Conservation (phyloP, 805 yeast genomes). For the Zygosaccharomyces lentus region DNA sequence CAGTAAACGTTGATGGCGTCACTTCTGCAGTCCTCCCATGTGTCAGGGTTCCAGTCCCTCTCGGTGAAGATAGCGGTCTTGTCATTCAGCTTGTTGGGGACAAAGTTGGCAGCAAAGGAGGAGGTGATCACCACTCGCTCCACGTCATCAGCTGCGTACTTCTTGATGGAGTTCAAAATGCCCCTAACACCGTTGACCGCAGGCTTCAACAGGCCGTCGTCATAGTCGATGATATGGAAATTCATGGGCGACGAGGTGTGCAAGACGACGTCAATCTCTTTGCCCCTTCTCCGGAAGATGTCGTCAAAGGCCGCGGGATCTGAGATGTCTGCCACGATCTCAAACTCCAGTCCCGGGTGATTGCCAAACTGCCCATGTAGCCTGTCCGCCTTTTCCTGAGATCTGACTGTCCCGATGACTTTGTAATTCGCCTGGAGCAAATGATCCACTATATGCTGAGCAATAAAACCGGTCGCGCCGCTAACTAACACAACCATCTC, state of each 20-base stretch:
- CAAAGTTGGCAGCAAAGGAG: slow-evolving; percentile 49
- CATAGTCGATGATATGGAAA: slow-evolving; percentile 37
- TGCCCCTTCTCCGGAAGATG: slow-evolving; percentile 38
- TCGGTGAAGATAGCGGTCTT: slow-evolving; percentile 30
- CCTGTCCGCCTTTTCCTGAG: slow-evolving; percentile 41
- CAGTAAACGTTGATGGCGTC: slow-evolving; percentile 33
- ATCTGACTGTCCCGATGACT: slow-evolving; percentile 50
- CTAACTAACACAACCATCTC: slow-evolving; percentile 39
- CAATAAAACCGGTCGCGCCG: slow-evolving; percentile 51
- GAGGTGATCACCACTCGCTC: slow-evolving; percentile 53
- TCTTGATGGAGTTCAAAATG: slow-evolving; percentile 43
- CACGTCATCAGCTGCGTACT: slow-evolving; percentile 40
- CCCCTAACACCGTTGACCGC: slow-evolving; percentile 54
- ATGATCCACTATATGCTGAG: slow-evolving; percentile 42
- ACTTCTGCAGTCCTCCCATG: slow-evolving; percentile 18
- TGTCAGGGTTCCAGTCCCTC: slow-evolving; percentile 37
- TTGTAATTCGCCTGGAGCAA: slow-evolving; percentile 40
- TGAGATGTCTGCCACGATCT: slow-evolving; percentile 36
- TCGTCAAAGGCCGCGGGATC: slow-evolving; percentile 43
- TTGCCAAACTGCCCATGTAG: slow-evolving; percentile 32
- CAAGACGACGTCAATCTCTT: slow-evolving; percentile 41
- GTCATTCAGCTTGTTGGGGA: slow-evolving; percentile 16
- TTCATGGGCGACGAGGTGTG: slow-evolving; percentile 51
- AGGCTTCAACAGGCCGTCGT: slow-evolving; percentile 49
- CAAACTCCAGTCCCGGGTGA: slow-evolving; percentile 24